Conservation (phyloP, 1,284 basidiomycete genomes). For the Rhodotorula sp. region DNA sequence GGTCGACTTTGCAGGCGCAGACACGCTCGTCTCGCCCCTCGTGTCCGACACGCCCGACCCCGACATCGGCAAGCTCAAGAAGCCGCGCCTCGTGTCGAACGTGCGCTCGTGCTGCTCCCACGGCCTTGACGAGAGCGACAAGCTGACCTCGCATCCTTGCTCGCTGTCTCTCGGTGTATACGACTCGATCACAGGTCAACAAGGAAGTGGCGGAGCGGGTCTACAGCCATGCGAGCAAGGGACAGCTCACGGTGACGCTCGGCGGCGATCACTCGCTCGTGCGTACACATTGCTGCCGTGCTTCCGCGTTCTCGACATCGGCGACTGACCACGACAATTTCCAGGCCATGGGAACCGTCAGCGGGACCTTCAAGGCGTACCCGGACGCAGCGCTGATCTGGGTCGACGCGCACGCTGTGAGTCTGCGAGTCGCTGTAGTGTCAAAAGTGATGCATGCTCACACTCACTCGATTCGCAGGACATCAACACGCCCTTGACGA, state of each 20-base stretch:
- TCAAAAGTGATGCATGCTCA: neutral
- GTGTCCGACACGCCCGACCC: conserved; percentile 59
- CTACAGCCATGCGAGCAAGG: conserved; percentile 69
- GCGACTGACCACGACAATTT: conserved; percentile 1
- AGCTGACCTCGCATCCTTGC: neutral
- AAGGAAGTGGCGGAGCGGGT: conserved; percentile 77
- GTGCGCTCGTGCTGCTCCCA: conserved; percentile 8
- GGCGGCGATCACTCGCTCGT: conserved; percentile 95
- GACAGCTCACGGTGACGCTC: conserved; percentile 84
- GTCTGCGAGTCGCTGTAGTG: neutral
- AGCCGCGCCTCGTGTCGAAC: conserved; percentile 73
- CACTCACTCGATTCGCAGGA: conserved; percentile 69
- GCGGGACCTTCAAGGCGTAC: conserved; percentile 64
- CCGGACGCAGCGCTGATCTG: conserved; percentile 81
- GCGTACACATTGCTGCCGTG: conserved; percentile 45
- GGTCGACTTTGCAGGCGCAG: conserved; percentile 83
- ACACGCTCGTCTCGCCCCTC: conserved; percentile 79
- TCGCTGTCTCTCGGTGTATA: too few species aligned
- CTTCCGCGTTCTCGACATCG: neutral
- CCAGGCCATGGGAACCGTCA: conserved; percentile 91
- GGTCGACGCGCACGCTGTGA: conserved; percentile 57
- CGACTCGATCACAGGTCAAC: conserved; percentile 60
- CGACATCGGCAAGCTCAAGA: conserved; percentile 83
- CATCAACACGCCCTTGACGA: conserved; percentile 87
- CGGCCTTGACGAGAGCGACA: too few species aligned